Base-by-base conservation (phyloP, 2,329 filamentous ascomycete genomes). In the Talaromyces sp. region DNA sequence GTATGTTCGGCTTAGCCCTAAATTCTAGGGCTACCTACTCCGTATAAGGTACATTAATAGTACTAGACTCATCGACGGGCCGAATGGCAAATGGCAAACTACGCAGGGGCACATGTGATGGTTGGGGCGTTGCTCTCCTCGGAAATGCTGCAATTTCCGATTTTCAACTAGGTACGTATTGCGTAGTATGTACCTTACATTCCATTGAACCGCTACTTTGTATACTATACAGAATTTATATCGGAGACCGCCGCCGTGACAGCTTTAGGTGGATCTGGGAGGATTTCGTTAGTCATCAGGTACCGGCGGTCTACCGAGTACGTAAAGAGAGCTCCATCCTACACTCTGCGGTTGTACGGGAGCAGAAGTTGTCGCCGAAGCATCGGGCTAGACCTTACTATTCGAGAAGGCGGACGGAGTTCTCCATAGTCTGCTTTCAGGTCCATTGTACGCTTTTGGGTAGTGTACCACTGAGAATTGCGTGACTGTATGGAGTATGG, bases 361-460 rank as follows among this genome's bases (percentile, higher is more conserved):
- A 35, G 31, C 33, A n/a, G 27, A 35, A 19, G 10, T n/a, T 35
- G 50, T 22, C 50, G 35, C 50, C 47, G 22, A 48, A 24, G 6
- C 13, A 16, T 16, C 58, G 33, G 60, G 52, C 64, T 63, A 35
- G 60, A 59, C 64, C 52, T 63, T 22, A 65, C 60, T 63, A 59
- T 50, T 62, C 35, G 22, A 54, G 41, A 62, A 62, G 52, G 33
- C 10, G 39, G 7, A 24, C 48, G 48, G 48, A 52, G 14, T 52
- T 27, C 47, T 50, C 48, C 48, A 52, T 31, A 33, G n/a, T 52
- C 48, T 33, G 8, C 14, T 33, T n/a, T 27, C n/a, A 14, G 14
- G 5, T 19, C 31, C 16, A 22, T 19, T 19, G 27, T 48, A 11
- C 45, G 19, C 19, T 5, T 48, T 48, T 27, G 45, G 45, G 11